phyloP scores from a whole-genome alignment of 768 basidiomycete species.

The Leccinum longicurvipes region DNA sequence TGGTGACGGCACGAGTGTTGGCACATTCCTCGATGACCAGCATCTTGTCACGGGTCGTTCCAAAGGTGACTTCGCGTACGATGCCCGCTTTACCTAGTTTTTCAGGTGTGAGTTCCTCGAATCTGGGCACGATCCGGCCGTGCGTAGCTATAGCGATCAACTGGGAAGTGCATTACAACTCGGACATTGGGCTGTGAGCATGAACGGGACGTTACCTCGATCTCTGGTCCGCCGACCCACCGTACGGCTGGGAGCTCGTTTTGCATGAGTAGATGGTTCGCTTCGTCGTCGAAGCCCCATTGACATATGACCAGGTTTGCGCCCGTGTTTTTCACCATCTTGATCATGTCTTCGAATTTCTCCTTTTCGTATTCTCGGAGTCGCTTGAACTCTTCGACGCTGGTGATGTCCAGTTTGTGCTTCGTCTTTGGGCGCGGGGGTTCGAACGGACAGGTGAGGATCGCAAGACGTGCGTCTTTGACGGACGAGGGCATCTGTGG shows the following conservation, averaged over 20 bases:
- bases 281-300: constrained; percentile 99
- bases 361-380: constrained; percentile 92
- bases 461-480: constrained; percentile 87
- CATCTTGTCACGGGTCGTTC: constrained; percentile 99
- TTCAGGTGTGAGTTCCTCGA: constrained; percentile 88
- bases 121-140: constrained; percentile 96
- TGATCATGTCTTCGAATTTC: constrained; percentile 97
- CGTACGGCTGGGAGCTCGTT: constrained; percentile 95
- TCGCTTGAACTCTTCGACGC: constrained; percentile 95
- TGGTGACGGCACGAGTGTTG: constrained; percentile 92
- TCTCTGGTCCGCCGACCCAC: constrained; percentile 99
- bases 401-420: constrained; percentile 96
- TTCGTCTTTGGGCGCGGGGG: constrained; percentile 99
- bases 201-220: constrained; percentile 60
- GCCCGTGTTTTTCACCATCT: constrained; percentile 91
- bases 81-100: constrained; percentile 94
- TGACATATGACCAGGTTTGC: constrained; percentile 99
- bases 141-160: constrained; percentile 98
- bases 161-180: constrained; percentile 36
- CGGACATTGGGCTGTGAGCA: background rate
- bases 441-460: constrained; percentile 98
- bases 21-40: constrained; percentile 98
- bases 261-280: constrained; percentile 96
- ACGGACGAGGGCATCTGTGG: constrained; percentile 94
- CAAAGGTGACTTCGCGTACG: constrained; percentile 92